Evolutionary conservation across 2,329 filamentous ascomycete species (phyloP).

Genomic region (Colletotrichum euphorbiae): DNA sequence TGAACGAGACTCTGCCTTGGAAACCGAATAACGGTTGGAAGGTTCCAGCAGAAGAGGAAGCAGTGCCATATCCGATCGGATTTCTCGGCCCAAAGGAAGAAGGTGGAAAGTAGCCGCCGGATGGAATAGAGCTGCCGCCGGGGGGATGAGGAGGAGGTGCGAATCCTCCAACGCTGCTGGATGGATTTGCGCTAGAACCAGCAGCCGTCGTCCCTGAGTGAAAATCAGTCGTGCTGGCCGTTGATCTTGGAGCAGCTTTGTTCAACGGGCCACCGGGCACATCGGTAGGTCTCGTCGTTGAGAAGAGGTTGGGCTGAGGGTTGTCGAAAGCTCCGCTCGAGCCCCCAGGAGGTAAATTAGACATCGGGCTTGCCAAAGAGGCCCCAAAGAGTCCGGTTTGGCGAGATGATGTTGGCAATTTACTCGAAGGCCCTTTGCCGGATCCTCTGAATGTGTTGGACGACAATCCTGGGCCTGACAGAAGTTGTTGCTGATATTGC

Average conservation of each 20-base stretch:
- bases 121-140: too few species aligned
- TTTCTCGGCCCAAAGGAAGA: too few species aligned
- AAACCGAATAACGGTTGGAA: constrained; percentile 42
- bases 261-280: not conserved
- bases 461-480: not conserved
- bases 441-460: not conserved
- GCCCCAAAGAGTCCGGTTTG: too few species aligned
- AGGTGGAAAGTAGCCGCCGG: too few species aligned
- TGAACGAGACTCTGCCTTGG: constrained; percentile 49
- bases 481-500: not conserved
- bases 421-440: too few species aligned
- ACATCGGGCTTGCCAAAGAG: too few species aligned
- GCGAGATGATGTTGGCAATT: too few species aligned
- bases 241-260: not conserved
- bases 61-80: not conserved
- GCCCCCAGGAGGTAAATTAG: not conserved
- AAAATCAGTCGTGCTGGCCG: too few species aligned
- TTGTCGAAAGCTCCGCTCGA: too few species aligned
- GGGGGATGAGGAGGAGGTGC: too few species aligned
- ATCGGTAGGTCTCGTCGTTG: not conserved
- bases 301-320: not conserved
- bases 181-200: not conserved
- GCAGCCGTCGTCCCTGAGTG: too few species aligned
- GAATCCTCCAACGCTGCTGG: not conserved
- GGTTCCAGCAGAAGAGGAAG: not conserved